Evolutionary conservation across 1,139 yeast species (phyloP), one percentile per base, ranked within the genome.

Genomic region (Groenewaldozyma auringiensis): DNA sequence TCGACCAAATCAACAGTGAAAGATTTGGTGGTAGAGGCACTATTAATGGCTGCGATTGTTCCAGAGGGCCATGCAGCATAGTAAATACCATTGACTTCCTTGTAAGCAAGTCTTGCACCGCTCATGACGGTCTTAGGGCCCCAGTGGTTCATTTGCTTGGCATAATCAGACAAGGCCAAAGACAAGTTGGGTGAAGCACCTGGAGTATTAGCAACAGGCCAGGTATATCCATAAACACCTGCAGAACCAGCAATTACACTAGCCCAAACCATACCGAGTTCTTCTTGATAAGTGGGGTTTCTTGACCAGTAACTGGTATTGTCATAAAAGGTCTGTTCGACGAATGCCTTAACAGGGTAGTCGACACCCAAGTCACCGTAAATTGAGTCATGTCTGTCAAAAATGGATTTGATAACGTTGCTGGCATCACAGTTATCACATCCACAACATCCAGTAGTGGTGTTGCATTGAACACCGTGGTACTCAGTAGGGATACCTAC

Each of bases 241-340:
- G 49, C 46, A 14, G 49, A 48, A 2, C 51, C 51, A 13, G 49
- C 42, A 25, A 48, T 44, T 21, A 48, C 41, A 36, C 49, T 45
- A 3, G 41, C 40, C 47, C 48, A 46, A 2, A 49, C 49, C 51
- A 48, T 48, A n/a, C 46, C 38, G 14, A 48, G 31, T 35, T 48
- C 51, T 44, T 48, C 51, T 13, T 38, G 42, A 31, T 48, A 48
- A 9, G 49, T 46, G 14, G 51, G 51, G 25, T 49, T 49, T 17
- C 51, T 37, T 17, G 47, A 40, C 51, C 49, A 46, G 25, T 48
- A 46, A 4, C 47, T 43, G 2, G 49, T 44, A 25, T 37, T 39
- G 41, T 48, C 51, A 44, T 33, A 48, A 17, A 48, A 48, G 3
- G 51, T 48, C 33, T 48, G 51, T 25, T 41, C 51, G 2, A 48